Conservation (phyloP, 257 asterid species). For the Nyctanthes arbortristis region DNA sequence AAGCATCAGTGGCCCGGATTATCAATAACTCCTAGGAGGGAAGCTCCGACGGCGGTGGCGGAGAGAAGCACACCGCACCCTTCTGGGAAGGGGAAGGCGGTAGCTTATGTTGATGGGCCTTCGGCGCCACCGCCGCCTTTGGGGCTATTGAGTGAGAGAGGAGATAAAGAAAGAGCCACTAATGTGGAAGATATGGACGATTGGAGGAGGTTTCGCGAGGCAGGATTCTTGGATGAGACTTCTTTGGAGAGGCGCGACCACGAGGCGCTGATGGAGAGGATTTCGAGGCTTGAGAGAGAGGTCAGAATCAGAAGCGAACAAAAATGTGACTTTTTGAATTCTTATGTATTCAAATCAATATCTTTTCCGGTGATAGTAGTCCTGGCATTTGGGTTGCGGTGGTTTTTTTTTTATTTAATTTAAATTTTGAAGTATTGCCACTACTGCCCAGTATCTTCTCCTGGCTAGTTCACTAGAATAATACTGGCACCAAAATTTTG, state of each 20-base stretch:
- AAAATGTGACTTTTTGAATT: neutral
- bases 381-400: neutral
- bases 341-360: neutral
- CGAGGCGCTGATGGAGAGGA: constrained; percentile 58
- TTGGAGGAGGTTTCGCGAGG: constrained; percentile 83
- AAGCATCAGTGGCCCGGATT: constrained; percentile 53
- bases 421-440: neutral
- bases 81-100: constrained; percentile 59
- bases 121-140: constrained; percentile 68
- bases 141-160: constrained; percentile 54
- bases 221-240: constrained; percentile 76
- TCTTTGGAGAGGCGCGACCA: constrained; percentile 72
- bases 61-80: constrained; percentile 38
- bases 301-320: constrained; percentile 41
- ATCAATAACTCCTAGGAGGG: constrained; percentile 46
- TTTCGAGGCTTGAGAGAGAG: constrained; percentile 71
- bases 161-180: constrained; percentile 22
- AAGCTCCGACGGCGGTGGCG: constrained; percentile 1
- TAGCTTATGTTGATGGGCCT: constrained; percentile 57
- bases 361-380: no score
- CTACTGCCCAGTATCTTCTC: neutral
- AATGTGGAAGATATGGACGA: constrained; percentile 70
- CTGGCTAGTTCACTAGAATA: neutral
- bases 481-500: neutral
- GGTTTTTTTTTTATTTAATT: constrained; percentile 6